phyloP scores from a whole-genome alignment of 2,329 filamentous ascomycete genomes.

The Sporothrix sp. region DNA sequence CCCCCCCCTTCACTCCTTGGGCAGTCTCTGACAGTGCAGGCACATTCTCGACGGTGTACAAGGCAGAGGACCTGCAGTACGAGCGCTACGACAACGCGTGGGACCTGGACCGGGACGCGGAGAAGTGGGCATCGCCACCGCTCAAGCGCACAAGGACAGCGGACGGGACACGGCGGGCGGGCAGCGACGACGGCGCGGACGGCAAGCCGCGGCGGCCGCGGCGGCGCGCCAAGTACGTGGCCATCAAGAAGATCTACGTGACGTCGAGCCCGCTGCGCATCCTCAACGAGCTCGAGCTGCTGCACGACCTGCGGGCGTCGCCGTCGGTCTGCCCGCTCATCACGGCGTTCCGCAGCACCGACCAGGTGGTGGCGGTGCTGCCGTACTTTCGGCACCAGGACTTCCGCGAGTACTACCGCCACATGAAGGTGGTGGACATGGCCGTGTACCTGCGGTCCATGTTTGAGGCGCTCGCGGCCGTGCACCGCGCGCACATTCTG shows the following conservation, averaged over 20 bases:
- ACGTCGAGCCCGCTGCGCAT: slow-evolving; percentile 91
- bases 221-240: slow-evolving; percentile 65
- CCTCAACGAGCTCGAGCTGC: slow-evolving; percentile 88
- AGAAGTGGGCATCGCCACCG: slow-evolving; percentile 60
- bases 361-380: slow-evolving; percentile 89
- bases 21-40: slow-evolving; percentile 40
- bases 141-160: slow-evolving; percentile 36
- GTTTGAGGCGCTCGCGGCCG: slow-evolving; percentile 73
- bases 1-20: background rate
- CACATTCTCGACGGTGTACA: slow-evolving; percentile 98
- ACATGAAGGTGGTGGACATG: slow-evolving; percentile 79
- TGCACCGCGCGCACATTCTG: slow-evolving; percentile 76
- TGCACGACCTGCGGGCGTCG: slow-evolving; percentile 76
- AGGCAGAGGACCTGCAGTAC: slow-evolving; percentile 87
- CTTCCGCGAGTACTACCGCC: slow-evolving; percentile 88
- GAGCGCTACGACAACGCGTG: slow-evolving; percentile 76
- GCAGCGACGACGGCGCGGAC: slow-evolving; percentile 13
- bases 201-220: slow-evolving; percentile 15
- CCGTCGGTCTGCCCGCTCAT: slow-evolving; percentile 87
- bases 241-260: slow-evolving; percentile 99
- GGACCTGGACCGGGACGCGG: slow-evolving; percentile 62
- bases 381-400: slow-evolving; percentile 95
- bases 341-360: slow-evolving; percentile 88
- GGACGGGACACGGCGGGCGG: slow-evolving; percentile 22
- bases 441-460: slow-evolving; percentile 81